Evolutionary conservation across 2,329 filamentous ascomycete genomes (phyloP).

Genomic region (Mycosphaerelloides madeirae): DNA sequence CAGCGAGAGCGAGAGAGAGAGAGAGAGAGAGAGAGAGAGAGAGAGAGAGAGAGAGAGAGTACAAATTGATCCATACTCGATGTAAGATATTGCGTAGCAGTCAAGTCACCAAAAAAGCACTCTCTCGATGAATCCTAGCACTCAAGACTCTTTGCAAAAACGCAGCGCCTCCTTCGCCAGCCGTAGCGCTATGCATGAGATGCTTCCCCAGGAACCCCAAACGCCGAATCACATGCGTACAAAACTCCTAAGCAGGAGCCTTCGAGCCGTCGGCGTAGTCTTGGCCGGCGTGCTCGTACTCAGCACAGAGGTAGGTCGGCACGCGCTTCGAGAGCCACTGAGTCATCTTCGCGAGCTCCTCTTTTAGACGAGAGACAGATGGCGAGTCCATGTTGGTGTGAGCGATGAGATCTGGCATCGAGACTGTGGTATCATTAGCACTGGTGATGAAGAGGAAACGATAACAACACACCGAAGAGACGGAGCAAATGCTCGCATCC

Average conservation of each 20-base stretch:
- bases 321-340: slow-evolving; percentile 77
- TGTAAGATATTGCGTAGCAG: neutral
- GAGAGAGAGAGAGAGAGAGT: neutral
- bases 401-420: slow-evolving; percentile 85
- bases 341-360: slow-evolving; percentile 82
- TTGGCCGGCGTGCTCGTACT: slow-evolving; percentile 68
- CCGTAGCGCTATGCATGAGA: neutral
- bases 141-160: neutral
- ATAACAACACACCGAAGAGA: slow-evolving; percentile 74
- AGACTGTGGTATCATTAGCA: slow-evolving; percentile 52
- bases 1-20: neutral
- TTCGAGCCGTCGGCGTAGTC: slow-evolving; percentile 59
- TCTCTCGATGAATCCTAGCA: neutral
- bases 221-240: neutral
- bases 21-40: neutral
- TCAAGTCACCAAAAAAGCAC: neutral
- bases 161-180: neutral
- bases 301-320: slow-evolving; percentile 68
- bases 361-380: slow-evolving; percentile 78
- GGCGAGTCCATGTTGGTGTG: slow-evolving; percentile 98
- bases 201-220: neutral
- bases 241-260: slow-evolving; percentile 8
- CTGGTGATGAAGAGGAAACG: neutral
- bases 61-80: no score
- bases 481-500: slow-evolving; percentile 88